Evolutionary conservation across 2,329 filamentous ascomycete genomes (phyloP).

Genomic region (Fusarium solani-melongenae): DNA sequence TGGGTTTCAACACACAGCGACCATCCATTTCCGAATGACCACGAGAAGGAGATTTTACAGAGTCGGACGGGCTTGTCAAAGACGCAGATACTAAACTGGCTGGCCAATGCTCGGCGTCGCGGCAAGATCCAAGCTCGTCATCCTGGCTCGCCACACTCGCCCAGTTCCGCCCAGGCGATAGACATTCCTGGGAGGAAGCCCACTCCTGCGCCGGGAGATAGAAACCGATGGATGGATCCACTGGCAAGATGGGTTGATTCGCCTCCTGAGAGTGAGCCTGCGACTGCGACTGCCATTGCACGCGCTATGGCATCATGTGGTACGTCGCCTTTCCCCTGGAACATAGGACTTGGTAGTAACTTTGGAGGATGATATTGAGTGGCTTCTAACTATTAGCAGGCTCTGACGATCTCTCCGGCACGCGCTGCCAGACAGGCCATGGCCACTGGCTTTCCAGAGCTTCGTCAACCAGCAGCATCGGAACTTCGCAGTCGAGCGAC

Average conservation of each 20-base stretch:
- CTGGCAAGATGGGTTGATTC: constrained; percentile 44
- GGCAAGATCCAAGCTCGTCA: background rate
- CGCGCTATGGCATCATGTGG: constrained; percentile 24
- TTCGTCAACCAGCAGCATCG: constrained; percentile 36
- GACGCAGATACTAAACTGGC: background rate
- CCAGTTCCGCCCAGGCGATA: background rate
- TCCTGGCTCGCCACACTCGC: background rate
- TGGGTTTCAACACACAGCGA: constrained; percentile 26
- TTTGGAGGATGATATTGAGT: accelerated
- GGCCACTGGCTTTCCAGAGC: constrained; percentile 6
- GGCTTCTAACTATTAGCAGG: background rate
- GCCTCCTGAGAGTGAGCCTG: constrained; percentile 45
- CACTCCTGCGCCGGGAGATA: background rate
- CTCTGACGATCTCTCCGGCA: background rate
- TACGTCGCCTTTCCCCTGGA: background rate
- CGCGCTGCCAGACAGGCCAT: background rate
- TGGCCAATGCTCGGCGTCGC: background rate
- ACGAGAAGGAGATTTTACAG: background rate
- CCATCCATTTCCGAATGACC: background rate
- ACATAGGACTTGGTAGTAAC: background rate
- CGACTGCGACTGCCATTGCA: constrained; percentile 41
- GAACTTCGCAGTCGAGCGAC: constrained; percentile 25
- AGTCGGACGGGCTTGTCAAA: background rate
- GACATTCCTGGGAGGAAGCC: background rate
- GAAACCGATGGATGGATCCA: constrained; percentile 23